These are phyloP conservation scores for Entomortierella lignicola DNA, from an alignment of 192 early-diverging fungal species.

Conservation along the genomic window DNA sequence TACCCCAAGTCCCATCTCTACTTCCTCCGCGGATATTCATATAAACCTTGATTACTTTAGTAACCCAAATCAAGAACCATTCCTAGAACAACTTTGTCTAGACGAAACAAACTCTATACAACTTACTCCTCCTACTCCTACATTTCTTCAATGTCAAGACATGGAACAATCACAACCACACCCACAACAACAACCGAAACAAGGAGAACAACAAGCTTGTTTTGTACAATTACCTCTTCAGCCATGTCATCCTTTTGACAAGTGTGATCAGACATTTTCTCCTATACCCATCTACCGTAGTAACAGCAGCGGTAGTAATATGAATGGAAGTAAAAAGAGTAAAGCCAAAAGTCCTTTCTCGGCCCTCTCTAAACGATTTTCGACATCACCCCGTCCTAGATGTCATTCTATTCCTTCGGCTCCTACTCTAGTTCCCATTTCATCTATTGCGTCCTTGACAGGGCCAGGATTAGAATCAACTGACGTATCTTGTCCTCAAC, in stretches of 20 bases:
- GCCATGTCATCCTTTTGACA: constrained; percentile 13
- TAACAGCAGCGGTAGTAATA: neutral
- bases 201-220: too few relatives aligned
- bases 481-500: neutral
- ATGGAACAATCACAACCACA: neutral
- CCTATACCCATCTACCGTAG: neutral
- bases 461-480: neutral
- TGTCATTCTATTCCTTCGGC: constrained; percentile 10
- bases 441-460: neutral
- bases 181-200: too few relatives aligned
- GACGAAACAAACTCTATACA: too few relatives aligned
- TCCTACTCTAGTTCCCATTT: neutral
- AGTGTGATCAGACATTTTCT: neutral
- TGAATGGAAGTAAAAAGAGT: neutral
- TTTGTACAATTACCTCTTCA: neutral
- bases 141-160: neutral
- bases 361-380: constrained; percentile 27
- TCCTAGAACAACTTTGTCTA: constrained; percentile 1
- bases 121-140: neutral
- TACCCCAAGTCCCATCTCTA: neutral
- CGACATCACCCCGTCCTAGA: constrained; percentile 16
- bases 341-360: constrained; percentile 20
- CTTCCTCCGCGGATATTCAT: neutral
- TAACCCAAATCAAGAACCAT: neutral
- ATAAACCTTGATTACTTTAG: neutral